Evolutionary conservation across 805 yeast genomes (phyloP), one percentile per base, ranked within the genome.

Genomic region (Myxozyma geophila): DNA sequence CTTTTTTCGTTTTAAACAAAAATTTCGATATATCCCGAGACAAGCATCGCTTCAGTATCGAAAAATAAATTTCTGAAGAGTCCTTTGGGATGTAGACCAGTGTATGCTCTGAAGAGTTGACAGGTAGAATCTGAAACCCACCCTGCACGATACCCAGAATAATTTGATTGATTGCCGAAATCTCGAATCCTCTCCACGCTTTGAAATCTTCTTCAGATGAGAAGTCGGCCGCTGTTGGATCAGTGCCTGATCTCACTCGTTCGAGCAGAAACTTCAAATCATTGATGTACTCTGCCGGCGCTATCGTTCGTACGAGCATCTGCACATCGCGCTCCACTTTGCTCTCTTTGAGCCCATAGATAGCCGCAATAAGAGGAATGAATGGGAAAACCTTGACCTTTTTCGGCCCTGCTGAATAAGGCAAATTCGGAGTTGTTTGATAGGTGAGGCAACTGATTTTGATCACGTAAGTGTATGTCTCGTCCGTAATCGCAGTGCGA

Each of bases 191-290:
- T 12, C 39, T 15, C 59, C 59, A 56, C 12, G 35, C 19, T 39
- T 40, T 49, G 23, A 47, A 48, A 23, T 56, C 59, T 39, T 48
- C 48, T n/a, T 19, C 54, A 12, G 59, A 48, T 9, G 46, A 39
- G 15, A 56, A 56, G 7, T 56, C 59, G 1, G 39, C 48, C 13
- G 37, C 59, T 10, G 54, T 39, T 5, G 47, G 59, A 8, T 28
- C 35, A 13, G 41, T 56, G 8, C 35, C 48, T 21, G 54, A 37
- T 41, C 57, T 21, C 28, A 53, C 35, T 13, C 47, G 19, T 28
- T 53, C 57, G n/a, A 56, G 59, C 2, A 56, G 35, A 36, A 37
- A 46, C 28, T 56, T 56, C 54, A 56, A 36, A 47, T 56, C 59
- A n/a, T 49, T 47, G 28, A 56, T 46, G 28, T 56, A 56, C 23